Percentiles rank a stretch among this genome's conserved stretches.
phyloP scores from a whole-genome alignment of 768 basidiomycete genomes.

The Mycena albidolilacea region DNA sequence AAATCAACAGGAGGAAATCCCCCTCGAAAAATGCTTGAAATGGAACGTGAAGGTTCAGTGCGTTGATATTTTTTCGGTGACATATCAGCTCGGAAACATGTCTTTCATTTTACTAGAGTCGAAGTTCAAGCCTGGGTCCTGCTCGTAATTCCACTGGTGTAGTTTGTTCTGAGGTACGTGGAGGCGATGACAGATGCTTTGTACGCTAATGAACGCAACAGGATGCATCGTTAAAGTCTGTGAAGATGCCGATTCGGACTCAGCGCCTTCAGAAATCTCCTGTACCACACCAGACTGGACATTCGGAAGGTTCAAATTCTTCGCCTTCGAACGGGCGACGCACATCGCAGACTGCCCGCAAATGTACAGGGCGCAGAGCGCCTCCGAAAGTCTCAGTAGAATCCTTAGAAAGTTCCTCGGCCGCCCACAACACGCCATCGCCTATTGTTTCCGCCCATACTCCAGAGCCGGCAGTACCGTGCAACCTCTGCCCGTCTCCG shows the following conservation, averaged over 20 bases:
- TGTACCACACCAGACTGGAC: not conserved
- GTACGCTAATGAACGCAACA: not conserved
- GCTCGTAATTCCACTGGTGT: constrained; percentile 28
- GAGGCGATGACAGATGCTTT: no score
- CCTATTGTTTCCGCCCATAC: not conserved
- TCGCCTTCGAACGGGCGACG: not conserved
- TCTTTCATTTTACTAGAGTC: not conserved
- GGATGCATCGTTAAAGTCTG: not conserved
- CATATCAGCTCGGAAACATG: not conserved
- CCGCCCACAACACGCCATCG: not conserved
- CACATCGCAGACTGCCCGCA: constrained; percentile 9
- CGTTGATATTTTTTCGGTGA: not conserved
- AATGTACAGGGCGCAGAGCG: not conserved
- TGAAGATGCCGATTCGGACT: constrained; percentile 7
- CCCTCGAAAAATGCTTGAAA: constrained; percentile 8
- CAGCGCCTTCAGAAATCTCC: not conserved
- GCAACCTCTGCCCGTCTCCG: constrained; percentile 19
- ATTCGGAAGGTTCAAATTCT: not conserved
- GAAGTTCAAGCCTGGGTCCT: not conserved
- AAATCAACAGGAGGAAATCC: constrained; percentile 35
- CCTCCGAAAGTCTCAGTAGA: not conserved
- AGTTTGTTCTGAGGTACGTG: constrained; percentile 2
- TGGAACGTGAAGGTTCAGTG: not conserved
- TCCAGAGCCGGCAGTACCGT: not conserved
- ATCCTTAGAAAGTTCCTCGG: not conserved